Evolutionary conservation across 805 yeast species (phyloP).

Genomic region (Yarrowia porcina): DNA sequence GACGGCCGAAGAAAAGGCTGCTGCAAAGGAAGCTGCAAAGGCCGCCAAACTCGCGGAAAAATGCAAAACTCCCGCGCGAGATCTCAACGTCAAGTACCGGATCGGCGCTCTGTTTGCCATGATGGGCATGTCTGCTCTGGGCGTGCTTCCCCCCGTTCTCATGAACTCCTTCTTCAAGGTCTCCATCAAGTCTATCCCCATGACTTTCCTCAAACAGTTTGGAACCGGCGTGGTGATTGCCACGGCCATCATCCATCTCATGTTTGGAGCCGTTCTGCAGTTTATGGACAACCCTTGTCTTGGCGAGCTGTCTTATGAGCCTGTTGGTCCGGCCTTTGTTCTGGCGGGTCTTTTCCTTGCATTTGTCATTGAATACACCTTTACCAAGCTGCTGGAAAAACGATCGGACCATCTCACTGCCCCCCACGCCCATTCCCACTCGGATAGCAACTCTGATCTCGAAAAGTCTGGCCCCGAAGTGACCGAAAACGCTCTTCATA

Average conservation of each 20-base stretch:
- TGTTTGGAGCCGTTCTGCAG: conserved; percentile 65
- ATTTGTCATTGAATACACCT: conserved; percentile 51
- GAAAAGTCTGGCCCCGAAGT: neutral
- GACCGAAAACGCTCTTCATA: neutral
- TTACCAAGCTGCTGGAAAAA: conserved; percentile 47
- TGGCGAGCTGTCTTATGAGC: conserved; percentile 54
- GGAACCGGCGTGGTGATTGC: conserved; percentile 85
- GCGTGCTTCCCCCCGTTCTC: conserved; percentile 40
- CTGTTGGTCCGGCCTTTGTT: conserved; percentile 53
- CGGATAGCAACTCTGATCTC: conserved; percentile 7
- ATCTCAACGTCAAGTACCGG: conserved; percentile 37
- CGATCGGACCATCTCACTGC: conserved; percentile 21
- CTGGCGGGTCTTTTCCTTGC: conserved; percentile 49
- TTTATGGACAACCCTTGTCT: conserved; percentile 53
- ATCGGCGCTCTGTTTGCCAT: conserved; percentile 41
- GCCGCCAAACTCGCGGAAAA: neutral
- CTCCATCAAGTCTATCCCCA: conserved; percentile 26
- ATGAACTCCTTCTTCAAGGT: conserved; percentile 30
- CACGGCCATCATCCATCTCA: conserved; percentile 73
- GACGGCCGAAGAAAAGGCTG: conserved; percentile 4
- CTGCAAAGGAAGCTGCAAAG: conserved; percentile 2
- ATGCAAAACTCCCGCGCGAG: conserved; percentile 29
- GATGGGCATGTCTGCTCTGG: conserved; percentile 40
- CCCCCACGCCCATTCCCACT: conserved; percentile 26
- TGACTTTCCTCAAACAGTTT: conserved; percentile 61